Evolutionary conservation across 352 stramenopile species (phyloP), one percentile per base, ranked within the genome.

Genomic region (Thraustotheca clavata): DNA sequence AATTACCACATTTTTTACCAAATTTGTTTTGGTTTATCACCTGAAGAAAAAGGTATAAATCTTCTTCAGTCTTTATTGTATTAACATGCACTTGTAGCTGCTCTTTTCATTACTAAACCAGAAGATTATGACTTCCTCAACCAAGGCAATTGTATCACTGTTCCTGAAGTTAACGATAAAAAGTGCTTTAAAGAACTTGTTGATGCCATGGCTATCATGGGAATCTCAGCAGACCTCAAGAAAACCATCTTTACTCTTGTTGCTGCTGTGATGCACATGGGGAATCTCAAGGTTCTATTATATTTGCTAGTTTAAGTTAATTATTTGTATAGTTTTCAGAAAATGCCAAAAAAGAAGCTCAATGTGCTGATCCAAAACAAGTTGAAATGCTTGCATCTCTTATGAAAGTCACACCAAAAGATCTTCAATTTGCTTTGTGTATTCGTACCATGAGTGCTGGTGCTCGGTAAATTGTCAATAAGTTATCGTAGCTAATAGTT

Each of bases 1-100:
- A 99, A 99, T 74, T 99, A 98, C 79, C 96, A 99, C 74, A 96
- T 99, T 35, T 99, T 99, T 71, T 99, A 99, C 74, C 89, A 99
- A 73, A 71, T 99, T 16, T 94, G 95, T 67, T 82, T 86, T 0
- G 93, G 88, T 35, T 76, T 94, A 69, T 54, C 79, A 0, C 50
- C 76, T 0, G 77, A 78, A 1, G 77, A 92, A 5, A 90, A 91
- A 68, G 79, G 73, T n/a, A 52, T 65, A 41, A 29, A 8, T 26
- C 4, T 6, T 31, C 29, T 48, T 22, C 27, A 39, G 38, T 34
- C 57, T 16, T n/a, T 2, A 41, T 14, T 4, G 24, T 20, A 14
- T 59, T 12, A 59, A 22, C 8, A 2, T 14, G 18, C 29, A 8
- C n/a, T 59, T 9, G 14, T 43, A 66, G 18, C 33, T 59, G 43